These are phyloP conservation scores for Paraphaeosphaeria sporulosa DNA, from an alignment of 2,329 filamentous ascomycete genomes.

Conservation along the genomic window DNA sequence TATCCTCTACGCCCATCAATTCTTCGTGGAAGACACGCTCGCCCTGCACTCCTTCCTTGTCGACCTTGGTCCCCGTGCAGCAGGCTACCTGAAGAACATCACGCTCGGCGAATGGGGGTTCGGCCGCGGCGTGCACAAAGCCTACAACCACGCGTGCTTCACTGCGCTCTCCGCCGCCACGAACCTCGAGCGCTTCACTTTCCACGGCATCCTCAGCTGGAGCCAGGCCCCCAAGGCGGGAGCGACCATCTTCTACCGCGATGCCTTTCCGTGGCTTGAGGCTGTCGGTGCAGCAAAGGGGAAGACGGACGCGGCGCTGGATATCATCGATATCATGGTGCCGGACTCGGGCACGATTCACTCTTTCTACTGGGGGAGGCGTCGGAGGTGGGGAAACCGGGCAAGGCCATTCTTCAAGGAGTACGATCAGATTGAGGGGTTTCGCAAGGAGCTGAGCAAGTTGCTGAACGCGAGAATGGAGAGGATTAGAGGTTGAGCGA, in stretches of 20 bases:
- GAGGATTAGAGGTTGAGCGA: constrained; percentile 43
- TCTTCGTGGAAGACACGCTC: constrained; percentile 35
- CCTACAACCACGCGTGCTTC: constrained; percentile 46
- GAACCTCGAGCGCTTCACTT: constrained; percentile 36
- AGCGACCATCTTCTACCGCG: constrained; percentile 44
- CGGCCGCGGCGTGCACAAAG: constrained; percentile 33
- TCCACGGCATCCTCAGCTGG: constrained; percentile 26
- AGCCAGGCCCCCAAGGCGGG: constrained; percentile 12
- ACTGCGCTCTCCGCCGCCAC: constrained; percentile 37
- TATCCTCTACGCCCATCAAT: constrained; percentile 41
- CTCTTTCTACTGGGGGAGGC: not conserved
- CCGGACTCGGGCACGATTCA: not conserved
- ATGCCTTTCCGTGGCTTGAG: constrained; percentile 48
- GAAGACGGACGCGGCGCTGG: constrained; percentile 38
- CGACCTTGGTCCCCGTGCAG: constrained; percentile 34
- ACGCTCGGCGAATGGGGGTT: constrained; percentile 34
- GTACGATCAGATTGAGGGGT: constrained; percentile 19
- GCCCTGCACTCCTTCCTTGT: constrained; percentile 44
- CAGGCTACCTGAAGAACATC: constrained; percentile 33
- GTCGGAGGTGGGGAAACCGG: not conserved
- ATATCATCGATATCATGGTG: constrained; percentile 27
- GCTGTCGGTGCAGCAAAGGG: constrained; percentile 37
- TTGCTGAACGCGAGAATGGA: constrained; percentile 29
- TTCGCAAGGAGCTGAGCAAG: constrained; percentile 29
- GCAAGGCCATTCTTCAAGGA: not conserved